Evolutionary conservation across 2,329 filamentous ascomycete species (phyloP), one percentile per base, ranked within the genome.

Genomic region (Aurifilum marmelostoma): DNA sequence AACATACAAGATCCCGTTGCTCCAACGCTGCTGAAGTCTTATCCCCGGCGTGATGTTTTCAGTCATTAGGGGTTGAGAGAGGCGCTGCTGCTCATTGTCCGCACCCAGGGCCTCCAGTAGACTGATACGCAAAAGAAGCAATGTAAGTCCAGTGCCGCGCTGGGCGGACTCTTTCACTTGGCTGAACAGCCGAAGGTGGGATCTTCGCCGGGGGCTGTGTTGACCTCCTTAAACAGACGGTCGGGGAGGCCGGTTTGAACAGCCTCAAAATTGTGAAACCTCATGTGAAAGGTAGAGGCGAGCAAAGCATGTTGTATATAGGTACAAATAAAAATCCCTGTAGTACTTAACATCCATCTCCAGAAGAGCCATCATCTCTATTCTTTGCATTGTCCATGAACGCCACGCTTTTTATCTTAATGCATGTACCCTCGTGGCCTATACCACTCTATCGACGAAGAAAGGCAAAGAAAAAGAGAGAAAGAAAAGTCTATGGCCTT

Each of bases 1-100:
- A 56, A 56, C 52, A 56, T 24, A 56, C 24, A 56, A 56, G 52
- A 56, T 56, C 52, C 52, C 52, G 52, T 56, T 29, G 52, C 24
- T 56, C 52, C 52, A 56, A 56, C 24, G 24, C 52, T 27, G 24
- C 24, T 56, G 52, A 27, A 56, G 21, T 29, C 52, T 29, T 7
- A 14, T 29, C 12, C 12, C 50, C 11, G 11, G 24, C 24, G 52
- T 56, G 52, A 56, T 56, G 27, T 29, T 14, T 5, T 27, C 29
- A 29, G 24, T 56, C 29, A 29, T 6, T 56, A 29, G 24, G 5
- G 24, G 29, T 6, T 2, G 24, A 16, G 52, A 27, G 52, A 18
- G 24, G 12, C n/a, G n/a, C 14, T 24, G 43, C n/a, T 27, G 50
- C 50, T 29, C 50, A 12, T 27, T 54, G 6, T 56, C 16, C 24